Evolutionary conservation across 345 rosid genomes (phyloP).

Genomic region (Citrus glauca): DNA sequence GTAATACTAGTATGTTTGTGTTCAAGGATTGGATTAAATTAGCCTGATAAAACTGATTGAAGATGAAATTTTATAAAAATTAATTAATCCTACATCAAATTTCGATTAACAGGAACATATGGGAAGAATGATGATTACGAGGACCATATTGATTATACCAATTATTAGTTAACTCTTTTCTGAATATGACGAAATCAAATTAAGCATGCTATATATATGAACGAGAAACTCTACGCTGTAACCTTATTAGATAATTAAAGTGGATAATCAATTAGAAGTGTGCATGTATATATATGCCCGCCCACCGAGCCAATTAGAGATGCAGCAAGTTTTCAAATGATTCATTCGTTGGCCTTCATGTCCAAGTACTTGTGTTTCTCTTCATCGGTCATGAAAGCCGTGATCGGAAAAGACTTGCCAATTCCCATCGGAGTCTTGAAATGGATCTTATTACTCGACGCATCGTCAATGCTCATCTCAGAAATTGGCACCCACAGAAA

Average conservation of each 20-base stretch:
- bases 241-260: neutral
- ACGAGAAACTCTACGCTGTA: neutral
- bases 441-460: constrained; percentile 42
- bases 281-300: neutral
- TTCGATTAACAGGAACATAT: no score
- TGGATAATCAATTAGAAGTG: neutral
- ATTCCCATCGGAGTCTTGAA: constrained; percentile 95
- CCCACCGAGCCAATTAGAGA: no score
- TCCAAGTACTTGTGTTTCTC: constrained; percentile 46
- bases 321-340: no score
- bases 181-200: neutral
- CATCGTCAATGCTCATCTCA: constrained; percentile 73
- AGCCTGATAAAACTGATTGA: no score
- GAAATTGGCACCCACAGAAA: constrained; percentile 81
- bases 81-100: no score
- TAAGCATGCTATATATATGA: no score
- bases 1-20: no score
- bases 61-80: no score
- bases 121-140: no score
- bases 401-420: constrained; percentile 67
- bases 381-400: constrained; percentile 73
- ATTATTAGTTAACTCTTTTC: neutral
- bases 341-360: constrained; percentile 18
- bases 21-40: no score
- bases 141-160: no score